Conservation (phyloP, 352 stramenopile genomes). For the Pythium sp. region DNA sequence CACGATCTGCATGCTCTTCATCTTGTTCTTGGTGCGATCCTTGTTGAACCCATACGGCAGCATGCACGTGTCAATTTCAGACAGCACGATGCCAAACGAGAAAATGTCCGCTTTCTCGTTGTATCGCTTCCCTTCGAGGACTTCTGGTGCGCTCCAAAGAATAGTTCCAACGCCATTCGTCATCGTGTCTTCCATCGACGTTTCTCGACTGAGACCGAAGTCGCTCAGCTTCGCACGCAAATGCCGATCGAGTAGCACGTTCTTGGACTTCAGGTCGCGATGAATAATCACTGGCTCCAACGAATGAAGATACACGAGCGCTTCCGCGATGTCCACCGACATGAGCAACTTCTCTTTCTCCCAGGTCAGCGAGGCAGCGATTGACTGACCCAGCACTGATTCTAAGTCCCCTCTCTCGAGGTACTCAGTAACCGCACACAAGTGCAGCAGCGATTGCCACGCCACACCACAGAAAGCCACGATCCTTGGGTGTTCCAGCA, state of each 20-base stretch:
- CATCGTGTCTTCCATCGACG: slow-evolving; percentile 70
- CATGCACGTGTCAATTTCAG: slow-evolving; percentile 74
- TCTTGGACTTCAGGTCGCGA: slow-evolving; percentile 75
- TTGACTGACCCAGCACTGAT: slow-evolving; percentile 36
- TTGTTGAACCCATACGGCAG: slow-evolving; percentile 69
- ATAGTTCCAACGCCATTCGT: slow-evolving; percentile 77
- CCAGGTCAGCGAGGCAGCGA: slow-evolving; percentile 48
- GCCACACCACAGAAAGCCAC: slow-evolving; percentile 78
- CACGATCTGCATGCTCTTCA: slow-evolving; percentile 84
- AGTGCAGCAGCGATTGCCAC: slow-evolving; percentile 72
- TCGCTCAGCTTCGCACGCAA: slow-evolving; percentile 70
- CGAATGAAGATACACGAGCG: slow-evolving; percentile 71
- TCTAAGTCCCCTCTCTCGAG: slow-evolving; percentile 75
- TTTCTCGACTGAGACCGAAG: slow-evolving; percentile 67
- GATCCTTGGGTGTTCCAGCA: slow-evolving; percentile 78
- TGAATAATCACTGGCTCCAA: slow-evolving; percentile 65
- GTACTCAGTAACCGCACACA: slow-evolving; percentile 80
- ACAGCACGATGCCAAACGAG: slow-evolving; percentile 71
- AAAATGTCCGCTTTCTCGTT: slow-evolving; percentile 81
- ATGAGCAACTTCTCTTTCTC: slow-evolving; percentile 53
- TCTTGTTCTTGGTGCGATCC: slow-evolving; percentile 48
- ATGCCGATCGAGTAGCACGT: slow-evolving; percentile 59
- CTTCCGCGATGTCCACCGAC: slow-evolving; percentile 63
- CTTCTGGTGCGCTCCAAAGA: slow-evolving; percentile 66
- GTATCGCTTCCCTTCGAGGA: slow-evolving; percentile 71